Conservation (phyloP, 345 rosid species). For the Nephelium lappaceum region DNA sequence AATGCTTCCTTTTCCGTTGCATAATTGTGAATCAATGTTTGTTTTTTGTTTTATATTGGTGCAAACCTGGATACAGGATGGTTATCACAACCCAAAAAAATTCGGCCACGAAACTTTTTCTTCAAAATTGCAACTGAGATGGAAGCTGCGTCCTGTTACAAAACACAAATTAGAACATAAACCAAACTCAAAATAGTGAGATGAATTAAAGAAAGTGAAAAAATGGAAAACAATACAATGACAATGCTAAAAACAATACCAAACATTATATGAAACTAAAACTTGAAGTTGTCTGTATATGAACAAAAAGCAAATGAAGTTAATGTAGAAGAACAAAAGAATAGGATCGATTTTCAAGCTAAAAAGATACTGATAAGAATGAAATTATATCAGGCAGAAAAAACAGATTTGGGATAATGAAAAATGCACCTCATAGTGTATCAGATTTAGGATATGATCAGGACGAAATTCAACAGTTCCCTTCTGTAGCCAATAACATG, state of each 20-base stretch:
- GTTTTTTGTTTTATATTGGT: background rate
- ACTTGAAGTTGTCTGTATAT: background rate
- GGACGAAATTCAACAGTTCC: conserved; percentile 74
- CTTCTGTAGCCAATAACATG: conserved; percentile 86
- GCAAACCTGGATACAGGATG: conserved; percentile 88
- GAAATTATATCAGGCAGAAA: background rate
- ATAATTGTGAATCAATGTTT: background rate
- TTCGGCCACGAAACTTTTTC: conserved; percentile 61
- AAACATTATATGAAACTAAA: background rate
- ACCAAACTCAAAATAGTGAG: background rate
- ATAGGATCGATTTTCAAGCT: background rate
- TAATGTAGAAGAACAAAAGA: background rate
- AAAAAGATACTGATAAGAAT: background rate
- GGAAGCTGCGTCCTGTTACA: conserved; percentile 89
- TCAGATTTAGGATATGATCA: conserved; percentile 89
- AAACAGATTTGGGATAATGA: conserved; percentile 6
- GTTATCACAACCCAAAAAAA: conserved; percentile 95
- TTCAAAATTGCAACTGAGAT: conserved; percentile 76
- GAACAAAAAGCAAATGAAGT: conserved; percentile 7
- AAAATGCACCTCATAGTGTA: conserved; percentile 84
- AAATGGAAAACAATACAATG: background rate
- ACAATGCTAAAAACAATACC: background rate
- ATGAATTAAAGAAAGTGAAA: background rate
- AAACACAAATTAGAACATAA: conserved; percentile 21
- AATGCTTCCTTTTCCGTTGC: background rate